Conservation (phyloP, 306 rosid genomes). For the Cucumis hystrix region DNA sequence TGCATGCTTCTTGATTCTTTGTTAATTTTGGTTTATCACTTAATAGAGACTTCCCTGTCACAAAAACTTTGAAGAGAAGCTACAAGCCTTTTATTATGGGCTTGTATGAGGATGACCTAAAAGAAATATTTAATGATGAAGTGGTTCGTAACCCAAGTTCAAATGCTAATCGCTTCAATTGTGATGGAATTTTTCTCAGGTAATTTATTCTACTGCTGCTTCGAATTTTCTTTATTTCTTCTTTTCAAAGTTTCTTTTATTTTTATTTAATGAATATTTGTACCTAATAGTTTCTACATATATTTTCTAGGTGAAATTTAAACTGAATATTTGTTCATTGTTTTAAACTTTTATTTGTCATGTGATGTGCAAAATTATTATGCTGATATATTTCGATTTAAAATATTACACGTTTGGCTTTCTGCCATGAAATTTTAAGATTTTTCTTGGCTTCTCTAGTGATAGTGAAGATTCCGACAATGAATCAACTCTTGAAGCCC, state of each 20-base stretch:
- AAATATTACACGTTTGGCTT: neutral
- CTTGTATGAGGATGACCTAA: slow-evolving; percentile 43
- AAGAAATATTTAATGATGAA: slow-evolving; percentile 24
- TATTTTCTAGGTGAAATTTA: neutral
- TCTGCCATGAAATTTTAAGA: slow-evolving; percentile 10
- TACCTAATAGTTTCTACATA: neutral
- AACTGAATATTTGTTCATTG: neutral
- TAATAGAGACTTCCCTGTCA: slow-evolving; percentile 11
- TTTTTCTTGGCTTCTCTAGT: slow-evolving; percentile 22
- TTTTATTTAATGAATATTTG: neutral
- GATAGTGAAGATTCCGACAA: slow-evolving; percentile 47
- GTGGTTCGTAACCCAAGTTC: slow-evolving; percentile 16
- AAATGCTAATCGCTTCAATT: slow-evolving; percentile 29
- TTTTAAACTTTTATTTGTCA: neutral
- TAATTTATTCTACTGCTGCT: neutral
- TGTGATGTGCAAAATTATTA: neutral
- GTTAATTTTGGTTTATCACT: neutral
- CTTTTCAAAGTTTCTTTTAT: neutral
- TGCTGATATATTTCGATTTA: neutral
- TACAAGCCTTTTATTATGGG: slow-evolving; percentile 39
- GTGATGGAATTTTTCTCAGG: slow-evolving; percentile 53
- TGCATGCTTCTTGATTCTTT: neutral
- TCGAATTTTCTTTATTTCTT: neutral
- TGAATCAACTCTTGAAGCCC: slow-evolving; percentile 26
- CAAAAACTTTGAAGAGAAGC: slow-evolving; percentile 20